phyloP scores from a whole-genome alignment of 768 basidiomycete genomes.

The Mycena venus region DNA sequence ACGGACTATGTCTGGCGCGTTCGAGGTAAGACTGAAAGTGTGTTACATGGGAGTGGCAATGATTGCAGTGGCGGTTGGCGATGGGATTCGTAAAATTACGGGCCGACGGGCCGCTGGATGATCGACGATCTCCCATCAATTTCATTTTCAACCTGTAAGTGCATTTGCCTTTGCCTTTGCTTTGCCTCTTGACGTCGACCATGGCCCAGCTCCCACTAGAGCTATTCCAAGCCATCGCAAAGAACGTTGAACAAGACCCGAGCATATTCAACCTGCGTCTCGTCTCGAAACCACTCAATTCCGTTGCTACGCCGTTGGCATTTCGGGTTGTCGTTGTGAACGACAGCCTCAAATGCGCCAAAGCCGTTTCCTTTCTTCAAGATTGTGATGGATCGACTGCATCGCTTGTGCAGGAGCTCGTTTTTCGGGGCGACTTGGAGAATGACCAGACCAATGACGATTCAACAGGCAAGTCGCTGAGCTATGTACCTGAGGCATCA shows the following conservation, averaged over 20 bases:
- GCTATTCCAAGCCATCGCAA: not conserved
- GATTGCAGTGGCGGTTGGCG: too few species aligned
- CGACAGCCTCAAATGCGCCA: constrained; percentile 5
- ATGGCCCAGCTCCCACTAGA: constrained; percentile 11
- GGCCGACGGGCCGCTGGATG: too few species aligned
- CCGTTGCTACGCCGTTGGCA: not conserved
- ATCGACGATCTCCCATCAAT: too few species aligned
- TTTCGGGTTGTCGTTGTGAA: not conserved
- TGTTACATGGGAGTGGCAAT: too few species aligned
- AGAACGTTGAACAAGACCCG: not conserved
- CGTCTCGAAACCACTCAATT: constrained; percentile 11
- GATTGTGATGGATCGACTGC: constrained; percentile 1
- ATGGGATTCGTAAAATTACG: too few species aligned
- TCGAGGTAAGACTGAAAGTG: too few species aligned
- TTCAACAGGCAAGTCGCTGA: not conserved
- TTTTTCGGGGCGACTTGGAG: constrained; percentile 7
- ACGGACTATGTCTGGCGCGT: too few species aligned
- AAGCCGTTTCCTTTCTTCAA: not conserved
- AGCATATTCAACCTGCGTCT: constrained; percentile 2
- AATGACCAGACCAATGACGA: too few species aligned
- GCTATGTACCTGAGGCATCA: not conserved
- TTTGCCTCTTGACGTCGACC: too few species aligned
- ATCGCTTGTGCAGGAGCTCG: not conserved
- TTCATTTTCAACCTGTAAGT: too few species aligned
- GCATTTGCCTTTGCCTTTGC: too few species aligned